Evolutionary conservation across 805 yeast genomes (phyloP), one percentile per base, ranked within the genome.

Genomic region (Komagataella mondaviorum): DNA sequence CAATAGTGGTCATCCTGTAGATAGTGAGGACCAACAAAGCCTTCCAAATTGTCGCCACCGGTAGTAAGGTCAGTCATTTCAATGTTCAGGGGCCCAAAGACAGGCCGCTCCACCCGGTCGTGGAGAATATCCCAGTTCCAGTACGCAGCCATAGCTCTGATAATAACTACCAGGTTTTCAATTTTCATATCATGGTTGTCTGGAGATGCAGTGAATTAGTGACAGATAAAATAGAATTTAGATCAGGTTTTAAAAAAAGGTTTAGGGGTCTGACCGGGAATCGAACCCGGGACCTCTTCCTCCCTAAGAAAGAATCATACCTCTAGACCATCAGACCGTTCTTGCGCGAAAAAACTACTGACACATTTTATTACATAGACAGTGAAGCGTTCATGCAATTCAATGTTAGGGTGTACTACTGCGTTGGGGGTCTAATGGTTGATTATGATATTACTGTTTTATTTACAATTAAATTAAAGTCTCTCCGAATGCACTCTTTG

Each of bases 401-500:
- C 3, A 20, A 20, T 2, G 20, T 20, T 3, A 3, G 20, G 20
- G 4, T 4, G 20, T 20, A 20, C 3, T 20, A 20, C 20, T 20
- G 20, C 20, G 20, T 20, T 3, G 20, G 20, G 3, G 3, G 4
- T 3, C 20, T 20, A 2, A 3, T 20, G 3, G 2, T 20, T 20
- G 20, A 20, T 10, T 6, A 24, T 7, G 12, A 1, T 8, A 30
- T 7, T 8, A 10, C 1, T 30, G 14, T 30, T 14, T 30, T 30
- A 30, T 30, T 30, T 30, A 30, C 39, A 30, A 30, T 30, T 72
- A 85, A 56, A 85, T 67, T 52, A 91, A 69, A 3, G 96, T 85
- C 65, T 93, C 96, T 52, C 99, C 99, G 58, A 93, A 68, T 1
- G 97, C 96, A 72, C 97, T 89, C 65, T 95, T 80, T 50, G 91